A percentile compares a stretch with the other conserved stretches of the same genome.
phyloP scores from a whole-genome alignment of 2,329 filamentous ascomycete species.

The Xylaria sp. region DNA sequence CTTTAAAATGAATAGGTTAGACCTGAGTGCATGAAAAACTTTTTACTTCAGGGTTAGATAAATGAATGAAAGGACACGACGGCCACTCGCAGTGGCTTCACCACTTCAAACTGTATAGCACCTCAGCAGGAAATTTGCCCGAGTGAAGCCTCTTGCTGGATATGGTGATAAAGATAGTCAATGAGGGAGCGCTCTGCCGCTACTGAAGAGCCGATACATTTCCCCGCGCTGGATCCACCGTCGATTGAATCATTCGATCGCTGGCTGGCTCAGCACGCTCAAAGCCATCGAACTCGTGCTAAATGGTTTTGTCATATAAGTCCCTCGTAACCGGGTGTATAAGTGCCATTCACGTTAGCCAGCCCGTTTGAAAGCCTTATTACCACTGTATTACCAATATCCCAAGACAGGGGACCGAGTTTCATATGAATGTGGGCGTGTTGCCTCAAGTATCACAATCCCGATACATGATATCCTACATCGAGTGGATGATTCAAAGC shows the following conservation, averaged over 20 bases:
- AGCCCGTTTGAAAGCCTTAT: too few species aligned
- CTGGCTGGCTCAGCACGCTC: neutral
- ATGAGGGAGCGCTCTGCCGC: constrained; percentile 1
- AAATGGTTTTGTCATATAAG: neutral
- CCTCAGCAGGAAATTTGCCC: too few species aligned
- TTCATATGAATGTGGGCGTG: neutral
- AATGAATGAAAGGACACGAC: constrained; percentile 19
- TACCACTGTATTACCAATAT: too few species aligned
- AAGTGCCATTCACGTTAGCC: too few species aligned
- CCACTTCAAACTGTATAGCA: neutral
- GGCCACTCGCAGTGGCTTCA: constrained; percentile 2
- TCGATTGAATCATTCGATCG: constrained; percentile 17
- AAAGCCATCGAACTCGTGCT: neutral
- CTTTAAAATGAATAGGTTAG: constrained; percentile 9
- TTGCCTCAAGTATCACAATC: neutral
- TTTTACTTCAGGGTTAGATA: constrained; percentile 11
- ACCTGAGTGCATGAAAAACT: constrained; percentile 12
- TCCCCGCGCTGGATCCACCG: constrained; percentile 26
- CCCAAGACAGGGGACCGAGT: too few species aligned
- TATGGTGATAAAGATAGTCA: neutral
- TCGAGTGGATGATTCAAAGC: neutral
- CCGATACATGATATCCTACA: neutral
- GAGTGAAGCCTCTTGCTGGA: too few species aligned
- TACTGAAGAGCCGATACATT: constrained; percentile 24
- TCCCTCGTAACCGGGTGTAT: too few species aligned